Base-by-base conservation (phyloP, 805 yeast genomes). In the Myxozyma mucilagina region DNA sequence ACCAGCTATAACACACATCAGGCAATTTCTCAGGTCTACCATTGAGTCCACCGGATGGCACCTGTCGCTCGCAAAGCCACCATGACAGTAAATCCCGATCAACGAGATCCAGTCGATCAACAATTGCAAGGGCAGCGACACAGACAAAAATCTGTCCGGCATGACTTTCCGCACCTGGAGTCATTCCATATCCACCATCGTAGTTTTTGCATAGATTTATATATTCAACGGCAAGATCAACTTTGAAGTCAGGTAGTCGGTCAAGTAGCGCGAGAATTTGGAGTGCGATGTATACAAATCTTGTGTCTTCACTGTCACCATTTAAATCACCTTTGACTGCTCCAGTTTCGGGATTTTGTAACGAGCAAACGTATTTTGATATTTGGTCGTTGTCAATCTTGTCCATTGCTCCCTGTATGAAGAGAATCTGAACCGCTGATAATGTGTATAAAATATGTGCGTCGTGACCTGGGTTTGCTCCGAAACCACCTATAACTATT, bases 11-110 rank as follows among this genome's bases (percentile, higher is more conserved):
- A 71, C 64, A 64, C 18, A 89, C 97, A 74, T 94, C 99, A 0
- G 98, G 97, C 18, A 92, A 75, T 72, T 94, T 94, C 63, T 94
- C 97, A 0, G 99, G 98, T 54, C 99, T 81, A 0, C 99, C 99
- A 71, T 94, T 94, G 57, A 94, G 79, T 0, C 99, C 99, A 5
- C 99, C 99, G 34, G 81, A 81, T 5, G 82, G 80, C 8, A 90
- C 82, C 73, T 94, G 99, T 60, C 99, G 78, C 71, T 94, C 98
- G 69, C 93, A 82, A 18, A 94, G 78, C 98, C 99, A 94, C 83
- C 88, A 84, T 2, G 86, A 85, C 11, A 89, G 77, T 50, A 81
- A 73, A 35, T 74, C 75, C 5, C 68, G 59, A 3, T 72, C 74
- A 49, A 78, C 73, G 1, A 73, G 75, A 67, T 87, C 84, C 29